Evolutionary conservation across 768 basidiomycete genomes (phyloP), one percentile per base, ranked within the genome.

Genomic region (Lactifluus volemus): DNA sequence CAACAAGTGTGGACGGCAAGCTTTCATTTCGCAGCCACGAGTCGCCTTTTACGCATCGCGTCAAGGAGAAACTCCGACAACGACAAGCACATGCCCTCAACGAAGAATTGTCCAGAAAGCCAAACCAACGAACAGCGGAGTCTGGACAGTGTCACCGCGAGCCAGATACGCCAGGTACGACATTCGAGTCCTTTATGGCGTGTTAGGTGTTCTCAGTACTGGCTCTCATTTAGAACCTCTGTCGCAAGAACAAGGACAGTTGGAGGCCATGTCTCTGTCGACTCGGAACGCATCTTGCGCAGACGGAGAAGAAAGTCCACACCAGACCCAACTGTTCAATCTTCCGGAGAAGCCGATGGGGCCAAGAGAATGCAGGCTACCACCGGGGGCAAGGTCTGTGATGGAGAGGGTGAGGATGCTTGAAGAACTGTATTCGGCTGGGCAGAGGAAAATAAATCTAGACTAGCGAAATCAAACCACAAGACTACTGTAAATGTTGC

Each of bases 41-140:
- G 19, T 74, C 77, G 19, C 73, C 74, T 4, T 81, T 84, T 69
- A 69, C 77, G 39, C 64, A 67, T 38, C 78, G 78, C 50, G 75
- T 79, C 5, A 75, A 77, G 58, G 74, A 78, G 55, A 80, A 78
- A 64, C 68, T 74, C 30, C 25, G 25, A 25, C 25, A 25, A 25
- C 66, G 47, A 36, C 48, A 55, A 4, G 58, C 38, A 42, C 45
- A 57, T 25, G 54, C 39, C 44, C 14, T 21, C 11, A 14, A 25
- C 3, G 25, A 52, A 17, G 53, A 44, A 34, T 38, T n/a, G 25
- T 19, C 48, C 15, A 38, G 49, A 42, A 14, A 29, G 14, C 42
- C n/a, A 36, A 42, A 29, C 45, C 25, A 25, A 25, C 25, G 25
- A 25, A 25, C 25, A 25, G 25, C 25, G 25, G 25, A 25, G 25